Conservation (phyloP, 257 asterid species). For the Gentiana dahurica region DNA sequence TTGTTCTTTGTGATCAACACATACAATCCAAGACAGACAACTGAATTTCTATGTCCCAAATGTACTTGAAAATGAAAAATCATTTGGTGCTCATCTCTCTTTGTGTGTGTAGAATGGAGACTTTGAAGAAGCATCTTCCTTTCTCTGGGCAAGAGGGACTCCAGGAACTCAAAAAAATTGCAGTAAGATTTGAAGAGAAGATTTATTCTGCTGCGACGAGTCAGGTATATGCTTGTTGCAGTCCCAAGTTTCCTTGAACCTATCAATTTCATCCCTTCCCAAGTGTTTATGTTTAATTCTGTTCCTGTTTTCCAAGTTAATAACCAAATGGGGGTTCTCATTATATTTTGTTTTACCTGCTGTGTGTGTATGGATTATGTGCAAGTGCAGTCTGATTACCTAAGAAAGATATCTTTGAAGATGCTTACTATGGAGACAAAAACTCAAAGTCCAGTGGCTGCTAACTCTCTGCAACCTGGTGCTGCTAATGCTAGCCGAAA, state of each 20-base stretch:
- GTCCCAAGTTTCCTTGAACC: neutral
- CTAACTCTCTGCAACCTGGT: slow-evolving; percentile 18
- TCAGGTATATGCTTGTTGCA: slow-evolving; percentile 34
- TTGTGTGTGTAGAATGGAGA: slow-evolving; percentile 58
- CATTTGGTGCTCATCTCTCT: slow-evolving; percentile 2
- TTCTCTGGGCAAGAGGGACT: slow-evolving; percentile 70
- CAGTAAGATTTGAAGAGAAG: slow-evolving; percentile 81
- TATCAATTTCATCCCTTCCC: no score
- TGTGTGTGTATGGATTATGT: slow-evolving; percentile 4
- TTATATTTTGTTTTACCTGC: no score
- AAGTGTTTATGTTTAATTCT: no score
- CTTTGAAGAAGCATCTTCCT: slow-evolving; percentile 86
- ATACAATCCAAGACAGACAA: neutral
- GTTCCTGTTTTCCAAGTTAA: no score
- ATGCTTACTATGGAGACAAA: slow-evolving; percentile 79
- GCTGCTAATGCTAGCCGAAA: slow-evolving; percentile 31
- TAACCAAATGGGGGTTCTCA: no score
- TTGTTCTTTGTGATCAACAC: neutral
- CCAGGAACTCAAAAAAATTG: slow-evolving; percentile 76
- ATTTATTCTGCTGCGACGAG: slow-evolving; percentile 64
- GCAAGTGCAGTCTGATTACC: slow-evolving; percentile 59
- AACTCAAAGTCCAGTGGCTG: slow-evolving; percentile 45
- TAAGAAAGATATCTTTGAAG: slow-evolving; percentile 77
- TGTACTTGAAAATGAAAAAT: neutral
- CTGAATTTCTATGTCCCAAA: slow-evolving; percentile 5